Base-by-base conservation (phyloP, 371 early-diverging fungal genomes). In the Rhizomucor pusillus region DNA sequence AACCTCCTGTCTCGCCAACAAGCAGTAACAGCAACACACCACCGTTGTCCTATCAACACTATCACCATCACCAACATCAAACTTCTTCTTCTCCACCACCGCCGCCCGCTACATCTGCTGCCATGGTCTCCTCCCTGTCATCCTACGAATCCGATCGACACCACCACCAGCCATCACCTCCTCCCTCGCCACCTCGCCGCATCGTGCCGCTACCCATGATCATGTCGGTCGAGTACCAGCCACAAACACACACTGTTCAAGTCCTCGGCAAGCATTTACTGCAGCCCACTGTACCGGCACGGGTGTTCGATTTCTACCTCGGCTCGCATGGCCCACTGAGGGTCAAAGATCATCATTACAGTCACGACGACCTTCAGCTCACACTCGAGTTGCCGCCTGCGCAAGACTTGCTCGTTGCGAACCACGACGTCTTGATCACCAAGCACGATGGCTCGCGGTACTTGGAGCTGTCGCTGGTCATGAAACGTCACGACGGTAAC, bases 191-290 rank as follows among this genome's bases (percentile, higher is more conserved):
- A 13, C 73, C 77, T 0, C 59, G 72, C 22, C 63, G 67, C 0
- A 63, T 77, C 37, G 57, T 67, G 0, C 75, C 79, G n/a, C 68
- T 67, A 33, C 79, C 79, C 11, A 54, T 66, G 23, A 43, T 78
- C 5, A 47, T 66, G 3, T 48, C 51, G 1, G 56, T 63, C 20
- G 53, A 57, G 1, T 77, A 77, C 41, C 41, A 45, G 2, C 12
- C 60, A 1, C 25, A 43, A 1, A 46, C 59, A 0, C 73, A 77
- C 44, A 25, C 60, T 11, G 39, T 77, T 9, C 55, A 64, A 13
- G 34, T 68, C 25, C 29, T 51, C 18, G 72, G 73, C 12, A 71
- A 66, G 37, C 67, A 67, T 57, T 55, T 75, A 11, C 44, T 62
- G 45, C 65, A 64, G 44, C 43, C 63, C 19, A 40, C 33, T 24